Evolutionary conservation across 208 protist genomes (phyloP).

Genomic region (Acanthamoeba rhysodes): DNA sequence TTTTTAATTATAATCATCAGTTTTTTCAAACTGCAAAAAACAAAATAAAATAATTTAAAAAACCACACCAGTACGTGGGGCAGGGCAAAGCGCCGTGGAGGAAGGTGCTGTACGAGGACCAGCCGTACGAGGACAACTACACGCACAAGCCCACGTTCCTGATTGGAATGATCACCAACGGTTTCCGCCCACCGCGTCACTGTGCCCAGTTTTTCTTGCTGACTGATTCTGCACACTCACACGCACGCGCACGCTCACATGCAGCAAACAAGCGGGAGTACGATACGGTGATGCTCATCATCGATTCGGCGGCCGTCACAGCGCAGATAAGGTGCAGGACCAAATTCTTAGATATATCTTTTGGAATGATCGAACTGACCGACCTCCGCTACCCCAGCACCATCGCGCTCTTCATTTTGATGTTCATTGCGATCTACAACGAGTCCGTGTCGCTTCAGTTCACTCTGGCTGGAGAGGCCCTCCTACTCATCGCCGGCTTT

Average conservation of each 20-base stretch:
- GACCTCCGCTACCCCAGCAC: not conserved
- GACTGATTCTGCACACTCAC: not conserved
- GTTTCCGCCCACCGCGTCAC: not conserved
- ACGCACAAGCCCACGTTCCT: constrained; percentile 82
- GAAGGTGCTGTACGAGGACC: constrained; percentile 84
- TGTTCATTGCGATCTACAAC: constrained; percentile 74
- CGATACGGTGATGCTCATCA: constrained; percentile 80
- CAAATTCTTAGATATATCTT: no score
- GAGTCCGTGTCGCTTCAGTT: constrained; percentile 15
- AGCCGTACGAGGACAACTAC: constrained; percentile 84
- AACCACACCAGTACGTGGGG: not conserved
- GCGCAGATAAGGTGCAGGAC: constrained; percentile 73
- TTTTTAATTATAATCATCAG: no score
- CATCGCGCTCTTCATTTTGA: constrained; percentile 58
- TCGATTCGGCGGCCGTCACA: constrained; percentile 80
- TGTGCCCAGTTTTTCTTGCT: no score
- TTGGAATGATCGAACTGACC: no score
- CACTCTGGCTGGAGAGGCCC: constrained; percentile 60
- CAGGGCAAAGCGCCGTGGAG: constrained; percentile 70
- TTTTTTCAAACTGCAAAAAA: no score
- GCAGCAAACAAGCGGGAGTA: constrained; percentile 81
- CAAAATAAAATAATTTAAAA: no score
- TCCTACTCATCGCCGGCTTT: constrained; percentile 76
- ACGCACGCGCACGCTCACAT: no score
- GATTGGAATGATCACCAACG: constrained; percentile 80